A percentile compares a stretch with the other conserved stretches of the same genome.
Conservation (phyloP, 2,329 filamentous ascomycete species). For the Fusarium austroafricanum region DNA sequence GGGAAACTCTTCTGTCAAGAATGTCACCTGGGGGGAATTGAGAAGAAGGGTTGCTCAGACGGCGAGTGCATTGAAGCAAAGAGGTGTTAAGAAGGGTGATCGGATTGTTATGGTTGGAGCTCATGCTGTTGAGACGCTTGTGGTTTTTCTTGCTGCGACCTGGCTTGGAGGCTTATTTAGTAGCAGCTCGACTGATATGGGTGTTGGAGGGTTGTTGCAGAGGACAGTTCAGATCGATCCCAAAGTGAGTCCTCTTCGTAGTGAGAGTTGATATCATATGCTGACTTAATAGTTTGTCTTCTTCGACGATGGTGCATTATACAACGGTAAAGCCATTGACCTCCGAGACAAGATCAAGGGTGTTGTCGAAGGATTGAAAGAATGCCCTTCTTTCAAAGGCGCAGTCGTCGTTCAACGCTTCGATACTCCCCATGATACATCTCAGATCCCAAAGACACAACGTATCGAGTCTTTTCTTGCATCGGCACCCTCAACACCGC, state of each 20-base stretch:
- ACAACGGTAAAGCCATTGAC: slow-evolving; percentile 81
- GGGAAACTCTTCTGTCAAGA: slow-evolving; percentile 65
- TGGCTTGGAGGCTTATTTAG: slow-evolving; percentile 82
- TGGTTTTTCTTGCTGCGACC: slow-evolving; percentile 75
- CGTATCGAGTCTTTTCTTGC: slow-evolving; percentile 60
- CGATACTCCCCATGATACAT: slow-evolving; percentile 68
- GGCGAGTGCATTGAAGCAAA: slow-evolving; percentile 73
- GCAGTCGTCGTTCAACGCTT: slow-evolving; percentile 77
- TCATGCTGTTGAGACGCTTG: slow-evolving; percentile 79
- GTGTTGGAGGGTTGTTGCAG: slow-evolving; percentile 80
- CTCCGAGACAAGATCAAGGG: slow-evolving; percentile 78
- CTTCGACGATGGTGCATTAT: slow-evolving; percentile 82
- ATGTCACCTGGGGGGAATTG: slow-evolving; percentile 76
- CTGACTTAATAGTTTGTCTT: slow-evolving; percentile 71
- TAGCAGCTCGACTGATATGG: slow-evolving; percentile 85
- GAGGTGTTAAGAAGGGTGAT: slow-evolving; percentile 77
- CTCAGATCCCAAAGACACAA: slow-evolving; percentile 60
- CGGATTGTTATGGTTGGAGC: slow-evolving; percentile 79
- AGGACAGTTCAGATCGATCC: slow-evolving; percentile 80
- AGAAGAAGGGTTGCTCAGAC: slow-evolving; percentile 68
- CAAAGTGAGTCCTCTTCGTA: slow-evolving; percentile 56
- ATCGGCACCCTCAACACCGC: slow-evolving; percentile 48
- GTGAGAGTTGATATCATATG: not conserved
- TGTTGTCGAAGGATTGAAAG: slow-evolving; percentile 73
- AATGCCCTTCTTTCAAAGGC: slow-evolving; percentile 69